Base-by-base conservation (phyloP, 257 asterid genomes). In the Jasminum sambac region DNA sequence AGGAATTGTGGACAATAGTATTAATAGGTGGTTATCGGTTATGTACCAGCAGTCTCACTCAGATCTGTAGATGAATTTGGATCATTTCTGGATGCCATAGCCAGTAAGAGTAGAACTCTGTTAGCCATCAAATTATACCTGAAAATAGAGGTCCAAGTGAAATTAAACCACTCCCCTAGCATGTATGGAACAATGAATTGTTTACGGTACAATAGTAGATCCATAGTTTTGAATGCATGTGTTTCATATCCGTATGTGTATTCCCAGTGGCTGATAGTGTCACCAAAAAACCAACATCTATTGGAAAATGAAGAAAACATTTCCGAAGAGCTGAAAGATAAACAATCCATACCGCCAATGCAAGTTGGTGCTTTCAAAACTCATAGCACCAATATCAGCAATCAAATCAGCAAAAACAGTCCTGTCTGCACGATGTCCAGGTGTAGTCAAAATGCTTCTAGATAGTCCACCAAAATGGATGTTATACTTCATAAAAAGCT, bases 101-200 rank as follows among this genome's bases (percentile, higher is more conserved):
- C 95, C 86, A 95, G 84, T 85, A 95, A 83, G 64, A 95, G 87
- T 68, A 95, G 88, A 78, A 92, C 92, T 77, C 99, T 88, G 64
- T 95, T 95, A 81, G 99, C 96, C 99, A 95, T 95, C 80, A 95
- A 80, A 81, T 95, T 91, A 74, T 95, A 95, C 98, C 99, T 95
- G 90, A 73, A 85, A 81, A 72, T 72, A 43, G 72, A 66, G 42
- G 11, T 55, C 26, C 71, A 81, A 44, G 48, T 39, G 57, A 76
- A 42, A 12, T 67, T 11, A 67, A 73, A 76, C 42, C 64, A 68
- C 72, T 63, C 30, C 42, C 25, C 26, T 52, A 68, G 64, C 25
- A 78, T 65, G 78, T 63, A 40, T 19, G 24, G 68, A 38, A 71
- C 23, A 40, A 23, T 1, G 14, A 60, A 26, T 37, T 42, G 63